phyloP scores from a whole-genome alignment of 257 asterid species.

The Rehmannia glutinosa region DNA sequence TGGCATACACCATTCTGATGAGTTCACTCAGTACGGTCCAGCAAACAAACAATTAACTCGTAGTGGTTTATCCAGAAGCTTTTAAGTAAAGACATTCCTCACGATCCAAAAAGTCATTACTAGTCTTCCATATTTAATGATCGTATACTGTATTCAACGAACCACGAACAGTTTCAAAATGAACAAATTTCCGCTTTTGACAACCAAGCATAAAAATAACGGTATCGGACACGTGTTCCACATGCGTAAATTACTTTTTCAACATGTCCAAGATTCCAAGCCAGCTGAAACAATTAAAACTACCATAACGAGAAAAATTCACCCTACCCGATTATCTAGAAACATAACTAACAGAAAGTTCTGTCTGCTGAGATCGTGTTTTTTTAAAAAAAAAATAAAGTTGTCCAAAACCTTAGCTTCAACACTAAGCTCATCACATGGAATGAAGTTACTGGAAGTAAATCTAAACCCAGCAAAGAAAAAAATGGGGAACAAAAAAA shows the following conservation, averaged over 20 bases:
- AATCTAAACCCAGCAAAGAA: too few species aligned
- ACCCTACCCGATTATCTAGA: neutral
- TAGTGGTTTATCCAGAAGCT: neutral
- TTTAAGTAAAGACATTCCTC: neutral
- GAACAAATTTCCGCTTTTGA: neutral
- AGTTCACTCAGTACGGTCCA: neutral
- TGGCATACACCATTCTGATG: neutral
- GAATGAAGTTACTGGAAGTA: too few species aligned
- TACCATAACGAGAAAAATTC: neutral
- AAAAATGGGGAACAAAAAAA: neutral
- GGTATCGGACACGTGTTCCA: neutral
- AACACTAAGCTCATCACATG: neutral
- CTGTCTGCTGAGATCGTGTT: neutral
- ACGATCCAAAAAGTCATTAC: neutral
- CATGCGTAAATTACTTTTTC: neutral
- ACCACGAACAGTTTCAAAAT: neutral
- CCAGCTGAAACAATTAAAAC: neutral
- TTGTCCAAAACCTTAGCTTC: neutral
- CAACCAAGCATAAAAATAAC: neutral
- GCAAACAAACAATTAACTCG: neutral
- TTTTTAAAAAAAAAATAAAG: neutral
- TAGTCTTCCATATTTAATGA: neutral
- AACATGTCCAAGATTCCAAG: conserved; percentile 8
- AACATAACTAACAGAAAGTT: neutral
- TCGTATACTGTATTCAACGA: neutral